Evolutionary conservation across 2,329 filamentous ascomycete species (phyloP).

Genomic region (Aureobasidium uvarum): DNA sequence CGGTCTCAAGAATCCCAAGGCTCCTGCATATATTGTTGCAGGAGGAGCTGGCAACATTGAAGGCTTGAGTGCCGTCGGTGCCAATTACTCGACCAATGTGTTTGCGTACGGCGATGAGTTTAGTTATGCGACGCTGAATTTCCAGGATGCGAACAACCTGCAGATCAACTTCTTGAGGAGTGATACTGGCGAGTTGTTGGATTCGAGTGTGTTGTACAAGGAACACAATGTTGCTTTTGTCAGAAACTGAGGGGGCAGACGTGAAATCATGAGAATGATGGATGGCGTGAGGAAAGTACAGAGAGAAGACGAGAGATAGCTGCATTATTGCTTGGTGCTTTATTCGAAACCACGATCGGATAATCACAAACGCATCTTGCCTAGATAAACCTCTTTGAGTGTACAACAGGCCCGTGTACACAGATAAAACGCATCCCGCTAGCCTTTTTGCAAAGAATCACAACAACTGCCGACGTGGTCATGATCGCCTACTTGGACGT

Average conservation of each 20-base stretch:
- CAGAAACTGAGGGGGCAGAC: background rate
- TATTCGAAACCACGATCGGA: background rate
- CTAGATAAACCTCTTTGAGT: too few species aligned
- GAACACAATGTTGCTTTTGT: constrained; percentile 26
- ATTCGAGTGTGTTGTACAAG: constrained; percentile 32
- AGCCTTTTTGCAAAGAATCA: too few species aligned
- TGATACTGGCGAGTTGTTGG: constrained; percentile 40
- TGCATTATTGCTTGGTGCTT: too few species aligned
- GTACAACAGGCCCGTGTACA: too few species aligned
- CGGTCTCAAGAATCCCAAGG: constrained; percentile 52
- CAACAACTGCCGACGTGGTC: too few species aligned
- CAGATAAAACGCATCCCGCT: too few species aligned
- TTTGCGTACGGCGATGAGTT: constrained; percentile 56
- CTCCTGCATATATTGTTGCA: constrained; percentile 56
- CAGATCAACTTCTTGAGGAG: constrained; percentile 54
- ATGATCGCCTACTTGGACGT: too few species aligned
- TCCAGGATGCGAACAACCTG: constrained; percentile 49
- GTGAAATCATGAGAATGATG: background rate
- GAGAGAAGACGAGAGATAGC: background rate
- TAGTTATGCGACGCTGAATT: constrained; percentile 51
- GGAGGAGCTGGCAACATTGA: constrained; percentile 59
- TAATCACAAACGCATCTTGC: background rate
- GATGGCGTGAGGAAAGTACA: background rate
- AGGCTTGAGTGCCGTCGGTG: constrained; percentile 48
- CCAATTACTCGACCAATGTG: constrained; percentile 45